phyloP scores from a whole-genome alignment of 1,139 yeast species.

The Taphrina deformans region DNA sequence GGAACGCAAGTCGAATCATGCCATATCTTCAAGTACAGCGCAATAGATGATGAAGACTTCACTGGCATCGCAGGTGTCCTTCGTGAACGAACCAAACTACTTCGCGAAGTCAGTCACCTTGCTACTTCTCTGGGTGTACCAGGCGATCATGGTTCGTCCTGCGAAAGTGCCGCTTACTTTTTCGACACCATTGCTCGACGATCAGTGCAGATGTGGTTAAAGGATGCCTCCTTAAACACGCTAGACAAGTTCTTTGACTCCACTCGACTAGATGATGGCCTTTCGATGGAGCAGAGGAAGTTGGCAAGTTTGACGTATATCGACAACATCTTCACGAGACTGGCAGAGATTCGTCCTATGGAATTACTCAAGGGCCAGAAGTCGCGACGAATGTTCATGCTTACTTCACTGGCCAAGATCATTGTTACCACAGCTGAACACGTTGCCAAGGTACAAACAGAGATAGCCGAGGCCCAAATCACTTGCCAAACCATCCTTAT shows the following conservation, averaged over 20 bases:
- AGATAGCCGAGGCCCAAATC: conserved; percentile 40
- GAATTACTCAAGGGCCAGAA: conserved; percentile 41
- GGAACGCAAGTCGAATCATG: background rate
- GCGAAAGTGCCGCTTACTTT: conserved; percentile 50
- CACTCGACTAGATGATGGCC: conserved; percentile 37
- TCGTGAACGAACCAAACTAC: conserved; percentile 34
- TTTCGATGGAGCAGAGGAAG: conserved; percentile 30
- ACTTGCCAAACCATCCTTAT: conserved; percentile 45
- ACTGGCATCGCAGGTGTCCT: background rate
- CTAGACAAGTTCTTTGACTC: conserved; percentile 41
- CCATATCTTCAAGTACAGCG: background rate
- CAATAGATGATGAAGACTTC: background rate
- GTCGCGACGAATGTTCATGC: conserved; percentile 42
- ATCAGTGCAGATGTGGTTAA: conserved; percentile 43
- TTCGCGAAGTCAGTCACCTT: conserved; percentile 46
- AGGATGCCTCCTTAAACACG: conserved; percentile 42
- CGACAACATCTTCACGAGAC: conserved; percentile 43
- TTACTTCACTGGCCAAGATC: conserved; percentile 44
- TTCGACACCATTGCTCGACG: conserved; percentile 45
- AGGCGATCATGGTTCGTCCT: conserved; percentile 51
- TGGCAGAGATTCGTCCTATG: conserved; percentile 46
- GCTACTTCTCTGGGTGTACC: conserved; percentile 47
- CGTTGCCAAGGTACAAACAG: conserved; percentile 40
- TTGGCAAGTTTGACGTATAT: conserved; percentile 40
- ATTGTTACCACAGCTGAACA: conserved; percentile 46